Evolutionary conservation across 176 grass and related monocot species (phyloP), one percentile per base, ranked within the genome.

Genomic region (Eleusine coracana): DNA sequence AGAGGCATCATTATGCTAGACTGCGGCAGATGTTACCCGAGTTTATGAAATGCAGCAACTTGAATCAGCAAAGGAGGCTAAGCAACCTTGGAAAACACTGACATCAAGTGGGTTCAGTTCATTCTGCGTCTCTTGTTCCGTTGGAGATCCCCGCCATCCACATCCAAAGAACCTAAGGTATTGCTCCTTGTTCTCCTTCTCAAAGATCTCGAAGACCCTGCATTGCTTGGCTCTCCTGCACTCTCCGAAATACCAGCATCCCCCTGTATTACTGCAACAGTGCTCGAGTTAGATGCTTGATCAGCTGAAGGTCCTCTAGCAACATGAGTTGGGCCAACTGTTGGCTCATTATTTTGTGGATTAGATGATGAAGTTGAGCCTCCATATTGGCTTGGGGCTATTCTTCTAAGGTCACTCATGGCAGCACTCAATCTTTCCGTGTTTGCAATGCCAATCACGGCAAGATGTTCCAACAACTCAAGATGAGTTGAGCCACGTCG

Each of bases 271-370:
- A 90, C 87, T 44, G 93, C 89, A 90, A 89, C 86, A 73, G 96
- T 99, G 73, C 96, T 99, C 2, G 87, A 99, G 75, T 90, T 94
- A 75, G 89, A 99, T 38, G 84, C 87, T 84, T 95, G 96, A 61
- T 99, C 91, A 44, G 87, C 83, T 80, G 89, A 90, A 69, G 94
- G 86, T 64, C 85, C 87, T 74, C 60, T 80, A 69, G 84, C 85
- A 44, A 86, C 83, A 70, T 75, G 82, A 72, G 44, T 37, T 79
- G 74, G 77, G 29, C 77, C 83, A 41, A 59, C 46, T 27, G 73
- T 78, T 77, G 85, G 75, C 59, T 87, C 91, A 3, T 71, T 80
- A 87, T 86, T 95, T 76, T 79, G 85, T 84, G 80, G 87, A 64
- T 90, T 85, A 12, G 84, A 71, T 61, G 77, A 84, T 37, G 89